Evolutionary conservation across 2,329 filamentous ascomycete genomes (phyloP), one percentile per base, ranked within the genome.

Genomic region (Dactylellina drechsleri): DNA sequence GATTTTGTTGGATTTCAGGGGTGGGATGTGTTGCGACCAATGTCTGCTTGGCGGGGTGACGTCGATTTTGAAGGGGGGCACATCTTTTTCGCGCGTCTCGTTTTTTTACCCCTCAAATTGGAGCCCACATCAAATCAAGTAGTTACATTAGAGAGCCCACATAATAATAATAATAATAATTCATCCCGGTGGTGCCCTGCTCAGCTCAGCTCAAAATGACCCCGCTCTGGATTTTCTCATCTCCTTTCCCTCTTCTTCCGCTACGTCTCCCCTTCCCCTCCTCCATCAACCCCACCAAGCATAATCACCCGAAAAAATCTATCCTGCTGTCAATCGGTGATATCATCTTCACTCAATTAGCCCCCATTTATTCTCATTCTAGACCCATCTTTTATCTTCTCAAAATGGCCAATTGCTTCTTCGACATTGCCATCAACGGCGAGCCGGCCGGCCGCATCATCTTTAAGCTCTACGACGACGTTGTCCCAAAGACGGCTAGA

Each of bases 381-480:
- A 58, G 53, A 52, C 5, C 52, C 18, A 59, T n/a, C 12, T 26
- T 8, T 40, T 50, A 31, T 52, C 50, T n/a, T 16, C 4, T 49
- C 62, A 68, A 52, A 50, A 76, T 76, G 71, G 26, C 43, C 52
- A 70, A 76, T 65, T 26, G 28, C 40, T 76, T 53, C 65, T 76
- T 76, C 41, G 71, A 76, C 43, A 62, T 76, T 53, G 20, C 52
- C n/a, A 43, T 47, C 23, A 16, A 66, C 40, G 16, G 20, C 18
- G 28, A 54, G 57, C 53, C 64, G 0, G 8, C 23, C 5, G 92
- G 91, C 81, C 90, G 91, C 82, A 91, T 98, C 87, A 91, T 88
- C 86, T 96, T 97, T 87, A 89, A 90, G 81, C 92, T 98, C 82
- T 97, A 86, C 87, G 87, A 94, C 82, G 87, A 92, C 79, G 86